Percentiles rank a stretch among this genome's conserved stretches.
Evolutionary conservation across 495 filamentous ascomycete genomes (phyloP).

Genomic region (Tuber calosporum): DNA sequence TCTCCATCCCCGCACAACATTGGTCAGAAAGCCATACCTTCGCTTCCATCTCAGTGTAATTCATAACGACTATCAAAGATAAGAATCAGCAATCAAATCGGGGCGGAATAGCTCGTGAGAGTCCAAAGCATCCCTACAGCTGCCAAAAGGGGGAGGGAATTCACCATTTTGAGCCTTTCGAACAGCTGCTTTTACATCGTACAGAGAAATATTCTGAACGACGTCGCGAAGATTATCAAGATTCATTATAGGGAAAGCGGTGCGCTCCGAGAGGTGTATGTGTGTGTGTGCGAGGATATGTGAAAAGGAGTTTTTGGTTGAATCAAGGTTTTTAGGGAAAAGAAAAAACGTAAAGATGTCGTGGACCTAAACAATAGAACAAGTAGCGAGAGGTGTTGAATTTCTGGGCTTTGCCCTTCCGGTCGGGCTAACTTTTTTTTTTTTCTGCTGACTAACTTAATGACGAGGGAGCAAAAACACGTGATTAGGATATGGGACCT

Average conservation of each 20-base stretch:
- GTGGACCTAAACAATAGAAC: background rate
- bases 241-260: slow-evolving; percentile 24
- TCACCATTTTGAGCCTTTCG: slow-evolving; percentile 98
- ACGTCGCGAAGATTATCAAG: slow-evolving; percentile 64
- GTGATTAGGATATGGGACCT: background rate
- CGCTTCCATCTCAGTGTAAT: slow-evolving; percentile 99
- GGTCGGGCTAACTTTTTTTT: background rate
- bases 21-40: slow-evolving; percentile 56
- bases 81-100: background rate
- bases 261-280: background rate
- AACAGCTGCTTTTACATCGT: slow-evolving; percentile 94
- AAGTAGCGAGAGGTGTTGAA: background rate
- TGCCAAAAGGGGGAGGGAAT: slow-evolving; percentile 34
- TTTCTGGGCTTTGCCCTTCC: background rate
- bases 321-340: background rate
- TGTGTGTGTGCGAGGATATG: background rate
- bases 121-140: slow-evolving; percentile 1
- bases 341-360: slow-evolving; percentile 4
- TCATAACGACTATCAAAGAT: slow-evolving; percentile 74
- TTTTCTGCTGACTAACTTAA: background rate
- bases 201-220: slow-evolving; percentile 88
- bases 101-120: slow-evolving; percentile 3
- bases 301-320: background rate
- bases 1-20: slow-evolving; percentile 12
- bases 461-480: background rate